Evolutionary conservation across 2,329 filamentous ascomycete genomes (phyloP).

Genomic region (Aspergillus novofumigatus): DNA sequence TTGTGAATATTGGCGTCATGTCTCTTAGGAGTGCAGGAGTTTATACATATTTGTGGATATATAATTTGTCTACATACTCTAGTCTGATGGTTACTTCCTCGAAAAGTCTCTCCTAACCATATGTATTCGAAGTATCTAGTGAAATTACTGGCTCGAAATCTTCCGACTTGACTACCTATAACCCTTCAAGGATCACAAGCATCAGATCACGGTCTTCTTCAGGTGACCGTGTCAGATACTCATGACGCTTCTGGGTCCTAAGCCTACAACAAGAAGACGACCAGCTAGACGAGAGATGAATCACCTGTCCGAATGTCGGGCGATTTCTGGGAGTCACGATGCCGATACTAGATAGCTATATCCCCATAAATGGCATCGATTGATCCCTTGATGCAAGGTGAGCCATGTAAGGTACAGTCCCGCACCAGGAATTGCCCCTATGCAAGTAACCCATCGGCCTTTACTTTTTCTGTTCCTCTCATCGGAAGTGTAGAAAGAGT

Average conservation of each 20-base stretch:
- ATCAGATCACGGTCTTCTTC: too few species aligned
- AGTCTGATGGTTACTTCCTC: background rate
- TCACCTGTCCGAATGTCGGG: background rate
- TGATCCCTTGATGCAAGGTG: background rate
- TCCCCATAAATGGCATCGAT: background rate
- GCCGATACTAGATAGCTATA: background rate
- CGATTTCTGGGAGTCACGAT: background rate
- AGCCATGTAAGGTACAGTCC: background rate
- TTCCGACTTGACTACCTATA: background rate
- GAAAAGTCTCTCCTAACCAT: background rate
- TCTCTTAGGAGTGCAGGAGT: background rate
- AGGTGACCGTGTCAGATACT: too few species aligned
- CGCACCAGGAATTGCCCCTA: background rate
- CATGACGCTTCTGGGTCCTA: background rate
- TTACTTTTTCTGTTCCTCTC: background rate
- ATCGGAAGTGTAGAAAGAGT: background rate
- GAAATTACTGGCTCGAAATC: background rate
- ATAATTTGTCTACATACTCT: background rate
- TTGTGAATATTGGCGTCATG: slow-evolving; percentile 10
- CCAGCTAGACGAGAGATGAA: background rate
- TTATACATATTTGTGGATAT: background rate
- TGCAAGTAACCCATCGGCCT: background rate
- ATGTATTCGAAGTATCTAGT: background rate
- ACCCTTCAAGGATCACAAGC: background rate
- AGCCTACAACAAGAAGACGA: background rate